Base-by-base conservation (phyloP, 2,329 filamentous ascomycete species). In the Rhinocladiella similis region DNA sequence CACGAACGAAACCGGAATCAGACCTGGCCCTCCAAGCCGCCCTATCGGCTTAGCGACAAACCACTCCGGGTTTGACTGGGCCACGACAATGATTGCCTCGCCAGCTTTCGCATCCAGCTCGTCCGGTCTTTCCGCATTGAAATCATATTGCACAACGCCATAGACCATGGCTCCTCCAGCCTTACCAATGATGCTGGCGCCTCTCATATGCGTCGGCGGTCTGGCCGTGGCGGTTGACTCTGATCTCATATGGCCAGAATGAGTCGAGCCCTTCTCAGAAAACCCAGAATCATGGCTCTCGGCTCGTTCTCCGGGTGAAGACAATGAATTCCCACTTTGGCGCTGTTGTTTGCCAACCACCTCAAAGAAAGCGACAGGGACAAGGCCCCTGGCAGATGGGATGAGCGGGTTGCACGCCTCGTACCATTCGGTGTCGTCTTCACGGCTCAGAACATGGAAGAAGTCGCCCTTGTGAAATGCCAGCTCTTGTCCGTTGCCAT, bases 11-110 rank as follows among this genome's bases (percentile, higher is more conserved):
- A 97, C 93, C 1, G 94, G 94, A 63, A 99, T 97, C 66, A 99
- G 76, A 39, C 94, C 94, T 1, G 94, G 94, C 1, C 94, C 94
- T 42, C 94, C 94, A n/a, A 99, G 80, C 63, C 94, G 83, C 61
- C 92, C 93, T 70, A 99, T 99, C n/a, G 94, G 94, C 75, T 99
- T 99, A 49, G 94, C 94, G 60, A 99, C 93, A 69, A 97, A 97
- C 94, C 94, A 99, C 74, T 99, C 94, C 4, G 93, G 91, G 68
- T 97, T 97, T 5, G 93, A 97, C 73, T 97, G 94, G 43, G 94
- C 94, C 70, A 97, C 97, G 53, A 99, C 92, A 63, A 99, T 97
- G 69, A 99, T 97, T 51, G 92, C 90, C 75, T 99, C 94, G 56
- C 92, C 93, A 46, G 91, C 89, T 73, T 96, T 95, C 47, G 94